phyloP scores from a whole-genome alignment of 179 eudicot species.

The Actinidia chinensis region DNA sequence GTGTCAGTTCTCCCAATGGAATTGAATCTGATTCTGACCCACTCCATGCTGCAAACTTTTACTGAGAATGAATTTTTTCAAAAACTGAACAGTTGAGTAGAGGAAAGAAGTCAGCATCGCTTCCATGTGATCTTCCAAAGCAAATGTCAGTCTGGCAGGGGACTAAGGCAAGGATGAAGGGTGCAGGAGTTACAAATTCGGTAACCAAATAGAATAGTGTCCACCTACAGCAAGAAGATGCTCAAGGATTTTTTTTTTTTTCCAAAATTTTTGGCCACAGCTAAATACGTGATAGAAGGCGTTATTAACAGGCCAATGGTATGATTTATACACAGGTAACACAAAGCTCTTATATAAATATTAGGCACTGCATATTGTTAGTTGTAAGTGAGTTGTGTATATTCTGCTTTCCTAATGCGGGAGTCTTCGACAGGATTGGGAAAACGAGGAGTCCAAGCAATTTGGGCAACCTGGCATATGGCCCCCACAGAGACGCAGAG shows the following conservation, averaged over 20 bases:
- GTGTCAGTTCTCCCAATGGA: conserved; percentile 27
- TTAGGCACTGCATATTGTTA: not conserved
- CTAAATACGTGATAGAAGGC: not conserved
- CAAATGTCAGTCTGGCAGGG: conserved; percentile 14
- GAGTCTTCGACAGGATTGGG: conserved; percentile 33
- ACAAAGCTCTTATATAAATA: not conserved
- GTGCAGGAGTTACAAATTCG: conserved; percentile 25
- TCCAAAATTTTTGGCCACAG: too few species aligned
- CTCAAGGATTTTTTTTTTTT: conserved; percentile 16
- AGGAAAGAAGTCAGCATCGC: conserved; percentile 14
- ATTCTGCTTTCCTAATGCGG: conserved; percentile 9
- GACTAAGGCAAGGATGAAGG: conserved; percentile 20
- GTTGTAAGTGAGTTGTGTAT: not conserved
- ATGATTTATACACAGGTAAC: not conserved
- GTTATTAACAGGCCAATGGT: conserved; percentile 21
- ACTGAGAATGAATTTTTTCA: conserved; percentile 17
- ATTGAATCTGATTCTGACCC: conserved; percentile 25
- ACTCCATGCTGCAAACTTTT: conserved; percentile 5
- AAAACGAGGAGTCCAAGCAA: conserved; percentile 23
- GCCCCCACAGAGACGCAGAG: conserved; percentile 8
- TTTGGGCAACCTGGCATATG: conserved; percentile 20
- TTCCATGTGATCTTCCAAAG: conserved; percentile 27
- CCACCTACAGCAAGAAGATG: conserved; percentile 11
- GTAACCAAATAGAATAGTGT: conserved; percentile 24
- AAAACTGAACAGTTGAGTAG: conserved; percentile 27